These are phyloP conservation scores for Cryptococcus sp. DNA, from an alignment of 1,284 basidiomycete genomes.

Conservation along the genomic window DNA sequence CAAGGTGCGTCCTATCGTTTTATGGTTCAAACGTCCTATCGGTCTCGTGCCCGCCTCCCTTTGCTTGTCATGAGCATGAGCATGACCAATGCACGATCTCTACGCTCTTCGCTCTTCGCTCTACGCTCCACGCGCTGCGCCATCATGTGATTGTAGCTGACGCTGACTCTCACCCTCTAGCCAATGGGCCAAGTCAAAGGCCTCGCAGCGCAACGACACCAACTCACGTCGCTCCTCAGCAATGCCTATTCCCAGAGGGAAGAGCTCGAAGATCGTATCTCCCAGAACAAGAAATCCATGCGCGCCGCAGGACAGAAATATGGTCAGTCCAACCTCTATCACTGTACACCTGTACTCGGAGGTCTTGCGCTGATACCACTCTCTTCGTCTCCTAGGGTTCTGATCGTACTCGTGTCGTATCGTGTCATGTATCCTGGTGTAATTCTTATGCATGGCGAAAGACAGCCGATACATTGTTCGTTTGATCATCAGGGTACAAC, in stretches of 20 bases:
- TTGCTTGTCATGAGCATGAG: no score
- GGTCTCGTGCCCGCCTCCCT: background rate
- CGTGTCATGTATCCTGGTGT: no score
- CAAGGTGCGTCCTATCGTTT: slow-evolving; percentile 31
- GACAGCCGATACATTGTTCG: no score
- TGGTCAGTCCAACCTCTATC: slow-evolving; percentile 28
- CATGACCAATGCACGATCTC: no score
- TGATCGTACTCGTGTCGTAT: background rate
- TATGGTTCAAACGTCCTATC: background rate
- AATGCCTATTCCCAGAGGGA: slow-evolving; percentile 44
- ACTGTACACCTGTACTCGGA: background rate
- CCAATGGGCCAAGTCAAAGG: slow-evolving; percentile 50
- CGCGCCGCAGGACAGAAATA: slow-evolving; percentile 47
- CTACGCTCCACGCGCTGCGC: no score
- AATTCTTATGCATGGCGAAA: no score
- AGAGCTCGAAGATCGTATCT: slow-evolving; percentile 48
- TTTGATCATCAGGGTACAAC: no score
- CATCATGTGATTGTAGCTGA: background rate
- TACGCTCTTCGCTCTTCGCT: background rate
- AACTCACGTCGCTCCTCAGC: slow-evolving; percentile 48
- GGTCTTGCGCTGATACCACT: background rate
- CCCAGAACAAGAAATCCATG: slow-evolving; percentile 51
- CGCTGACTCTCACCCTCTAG: slow-evolving; percentile 15
- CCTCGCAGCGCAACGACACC: slow-evolving; percentile 50
- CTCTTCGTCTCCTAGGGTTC: background rate